phyloP scores from a whole-genome alignment of 1,139 yeast genomes.

The Geotrichum klebahnii region DNA sequence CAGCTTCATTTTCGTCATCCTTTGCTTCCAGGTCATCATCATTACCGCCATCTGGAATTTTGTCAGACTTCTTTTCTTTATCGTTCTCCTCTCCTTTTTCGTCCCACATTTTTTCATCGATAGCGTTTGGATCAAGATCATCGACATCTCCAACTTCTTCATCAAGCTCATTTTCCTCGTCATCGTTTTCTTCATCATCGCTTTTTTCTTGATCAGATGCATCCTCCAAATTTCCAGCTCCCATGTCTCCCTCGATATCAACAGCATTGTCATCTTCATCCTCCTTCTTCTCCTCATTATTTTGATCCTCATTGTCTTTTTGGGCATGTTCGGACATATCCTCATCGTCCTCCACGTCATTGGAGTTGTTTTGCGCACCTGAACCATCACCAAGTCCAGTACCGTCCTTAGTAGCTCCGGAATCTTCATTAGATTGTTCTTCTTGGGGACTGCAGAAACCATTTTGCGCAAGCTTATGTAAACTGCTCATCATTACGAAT shows the following conservation, averaged over 20 bases:
- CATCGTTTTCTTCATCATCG: slow-evolving; percentile 53
- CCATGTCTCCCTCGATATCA: slow-evolving; percentile 92
- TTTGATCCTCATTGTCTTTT: slow-evolving; percentile 70
- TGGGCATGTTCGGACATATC: slow-evolving; percentile 88
- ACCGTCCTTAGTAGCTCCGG: slow-evolving; percentile 54
- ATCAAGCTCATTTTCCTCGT: slow-evolving; percentile 62
- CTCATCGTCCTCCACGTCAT: slow-evolving; percentile 89
- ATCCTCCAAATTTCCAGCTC: slow-evolving; percentile 84
- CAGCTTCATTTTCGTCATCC: slow-evolving; percentile 81
- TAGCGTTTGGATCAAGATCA: slow-evolving; percentile 88
- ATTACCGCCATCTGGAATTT: slow-evolving; percentile 56
- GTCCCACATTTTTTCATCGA: slow-evolving; percentile 99
- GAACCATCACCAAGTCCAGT: slow-evolving; percentile 98
- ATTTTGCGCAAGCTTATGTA: slow-evolving; percentile 62
- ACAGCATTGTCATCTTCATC: slow-evolving; percentile 66
- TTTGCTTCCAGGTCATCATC: slow-evolving; percentile 50
- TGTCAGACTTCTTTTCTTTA: slow-evolving; percentile 60
- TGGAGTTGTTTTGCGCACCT: slow-evolving; percentile 75
- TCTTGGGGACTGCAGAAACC: slow-evolving; percentile 95
- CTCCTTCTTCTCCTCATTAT: slow-evolving; percentile 58
- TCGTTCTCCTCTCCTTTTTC: slow-evolving; percentile 81
- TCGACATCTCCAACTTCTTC: slow-evolving; percentile 89
- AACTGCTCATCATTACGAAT: slow-evolving; percentile 52
- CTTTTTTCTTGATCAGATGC: slow-evolving; percentile 55
- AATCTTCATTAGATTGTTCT: slow-evolving; percentile 60